Base-by-base conservation (phyloP, 306 rosid species). In the Cucumis cinereus region DNA sequence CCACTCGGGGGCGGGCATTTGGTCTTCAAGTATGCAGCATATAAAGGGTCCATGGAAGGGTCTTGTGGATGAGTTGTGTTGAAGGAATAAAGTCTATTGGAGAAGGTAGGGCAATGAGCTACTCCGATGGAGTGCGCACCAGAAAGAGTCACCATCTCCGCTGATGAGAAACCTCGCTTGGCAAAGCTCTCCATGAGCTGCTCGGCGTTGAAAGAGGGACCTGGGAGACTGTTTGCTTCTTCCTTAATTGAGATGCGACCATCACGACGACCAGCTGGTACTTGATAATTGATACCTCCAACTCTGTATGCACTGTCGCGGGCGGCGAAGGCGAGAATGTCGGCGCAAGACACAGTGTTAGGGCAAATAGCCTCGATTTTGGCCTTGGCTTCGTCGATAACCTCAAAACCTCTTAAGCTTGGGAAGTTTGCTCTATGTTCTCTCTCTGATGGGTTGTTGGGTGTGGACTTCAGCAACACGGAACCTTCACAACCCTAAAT, bases 51-150 rank as follows among this genome's bases (percentile, higher is more conserved):
- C 78, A 85, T 33, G 11, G 88, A 79, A 61, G 80, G 85, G 67
- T 82, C 85, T 58, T 73, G 80, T 11, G 63, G 52, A 3, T 79
- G 85, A 43, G 85, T 77, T 16, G 79, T 47, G 17, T 85, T 77
- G 79, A 85, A 82, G 56, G 78, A 13, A 74, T 77, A 79, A 19
- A 82, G 63, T 0, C 79, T 66, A 2, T 4, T 10, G 2, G 82
- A 60, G 79, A 85, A 82, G 8, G 85, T 33, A 8, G 88, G 72
- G 47, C 85, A 85, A 22, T 53, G 85, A 4, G 88, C 75, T 23
- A 67, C 76, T 0, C 85, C 83, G 11, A 85, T 82, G 54, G 86
- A 85, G 77, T 83, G 88, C 15, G 88, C 88, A 22, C 85, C 85
- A 0, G 85, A 84, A 22, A 84, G 75, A 17, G 85, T 81, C 61